These are phyloP conservation scores for Aspergillus sp. DNA, from an alignment of 2,329 filamentous ascomycete genomes.

Conservation along the genomic window DNA sequence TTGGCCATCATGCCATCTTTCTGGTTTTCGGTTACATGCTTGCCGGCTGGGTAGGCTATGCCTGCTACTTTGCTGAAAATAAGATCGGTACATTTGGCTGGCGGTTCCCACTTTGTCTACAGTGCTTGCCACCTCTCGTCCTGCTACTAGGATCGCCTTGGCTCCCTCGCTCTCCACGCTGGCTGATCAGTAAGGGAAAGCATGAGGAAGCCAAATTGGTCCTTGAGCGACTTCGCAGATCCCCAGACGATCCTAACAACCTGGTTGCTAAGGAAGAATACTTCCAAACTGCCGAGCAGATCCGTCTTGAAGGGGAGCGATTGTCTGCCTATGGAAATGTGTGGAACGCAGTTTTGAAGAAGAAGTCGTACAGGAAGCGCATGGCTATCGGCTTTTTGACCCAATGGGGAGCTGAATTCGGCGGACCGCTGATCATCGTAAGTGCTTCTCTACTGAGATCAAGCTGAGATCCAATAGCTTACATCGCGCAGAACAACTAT, in stretches of 20 bases:
- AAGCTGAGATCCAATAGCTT: background rate
- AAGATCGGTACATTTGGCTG: slow-evolving; percentile 45
- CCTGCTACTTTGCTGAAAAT: slow-evolving; percentile 45
- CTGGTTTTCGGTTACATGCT: slow-evolving; percentile 52
- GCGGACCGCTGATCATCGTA: slow-evolving; percentile 55
- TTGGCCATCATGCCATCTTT: slow-evolving; percentile 51
- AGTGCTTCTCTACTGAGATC: slow-evolving; percentile 23
- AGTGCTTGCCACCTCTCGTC: slow-evolving; percentile 43
- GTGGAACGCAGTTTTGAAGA: slow-evolving; percentile 51
- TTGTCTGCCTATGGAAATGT: slow-evolving; percentile 44
- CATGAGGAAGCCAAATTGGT: slow-evolving; percentile 50
- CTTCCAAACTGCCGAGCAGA: slow-evolving; percentile 51
- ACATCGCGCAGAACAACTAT: slow-evolving; percentile 48
- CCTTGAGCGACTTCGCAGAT: slow-evolving; percentile 43
- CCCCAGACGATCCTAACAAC: slow-evolving; percentile 43
- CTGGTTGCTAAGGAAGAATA: slow-evolving; percentile 50
- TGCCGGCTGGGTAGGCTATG: slow-evolving; percentile 48
- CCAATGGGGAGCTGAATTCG: slow-evolving; percentile 57
- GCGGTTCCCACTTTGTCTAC: slow-evolving; percentile 49
- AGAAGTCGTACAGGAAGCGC: slow-evolving; percentile 52
- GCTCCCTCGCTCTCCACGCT: slow-evolving; percentile 52
- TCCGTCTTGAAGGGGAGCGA: slow-evolving; percentile 46
- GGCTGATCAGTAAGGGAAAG: slow-evolving; percentile 52
- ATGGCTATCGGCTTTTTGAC: slow-evolving; percentile 56
- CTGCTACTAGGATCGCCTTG: slow-evolving; percentile 45